phyloP scores from a whole-genome alignment of 208 protist genomes.

The Trypanosoma grayi region DNA sequence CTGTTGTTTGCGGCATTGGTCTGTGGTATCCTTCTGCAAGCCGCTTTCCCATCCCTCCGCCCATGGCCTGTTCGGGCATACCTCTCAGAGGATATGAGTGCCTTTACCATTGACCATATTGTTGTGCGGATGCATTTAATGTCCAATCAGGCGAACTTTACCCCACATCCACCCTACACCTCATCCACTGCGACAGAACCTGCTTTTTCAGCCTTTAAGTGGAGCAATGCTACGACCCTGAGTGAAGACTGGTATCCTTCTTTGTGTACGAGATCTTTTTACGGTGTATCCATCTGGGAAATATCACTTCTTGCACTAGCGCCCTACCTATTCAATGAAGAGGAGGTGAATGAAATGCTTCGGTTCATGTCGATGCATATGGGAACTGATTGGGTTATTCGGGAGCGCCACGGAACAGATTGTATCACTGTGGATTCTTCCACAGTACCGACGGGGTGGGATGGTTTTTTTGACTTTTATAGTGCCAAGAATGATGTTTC shows the following conservation, averaged over 20 bases:
- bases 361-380: slow-evolving; percentile 64
- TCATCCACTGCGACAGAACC: slow-evolving; percentile 18
- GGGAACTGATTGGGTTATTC: slow-evolving; percentile 62
- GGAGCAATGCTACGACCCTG: slow-evolving; percentile 43
- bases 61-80: slow-evolving; percentile 63
- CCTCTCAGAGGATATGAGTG: slow-evolving; percentile 33
- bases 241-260: slow-evolving; percentile 72
- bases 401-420: slow-evolving; percentile 38
- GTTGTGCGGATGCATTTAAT: slow-evolving; percentile 74
- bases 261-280: slow-evolving; percentile 63
- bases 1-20: slow-evolving; percentile 51
- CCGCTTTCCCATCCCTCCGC: slow-evolving; percentile 66
- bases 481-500: slow-evolving; percentile 52
- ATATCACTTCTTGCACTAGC: slow-evolving; percentile 61
- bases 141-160: slow-evolving; percentile 19
- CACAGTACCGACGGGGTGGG: slow-evolving; percentile 55
- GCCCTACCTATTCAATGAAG: slow-evolving; percentile 59
- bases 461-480: slow-evolving; percentile 73
- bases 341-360: slow-evolving; percentile 57
- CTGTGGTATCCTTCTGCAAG: slow-evolving; percentile 62
- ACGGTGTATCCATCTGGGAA: slow-evolving; percentile 64
- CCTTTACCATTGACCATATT: slow-evolving; percentile 76
- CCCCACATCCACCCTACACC: neutral
- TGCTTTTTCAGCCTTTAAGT: slow-evolving; percentile 43
- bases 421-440: slow-evolving; percentile 44